Percentiles rank a stretch among this genome's conserved stretches.
These are phyloP conservation scores for Fusarium pseudograminearum DNA, from an alignment of 2,329 filamentous ascomycete species.

Conservation along the genomic window DNA sequence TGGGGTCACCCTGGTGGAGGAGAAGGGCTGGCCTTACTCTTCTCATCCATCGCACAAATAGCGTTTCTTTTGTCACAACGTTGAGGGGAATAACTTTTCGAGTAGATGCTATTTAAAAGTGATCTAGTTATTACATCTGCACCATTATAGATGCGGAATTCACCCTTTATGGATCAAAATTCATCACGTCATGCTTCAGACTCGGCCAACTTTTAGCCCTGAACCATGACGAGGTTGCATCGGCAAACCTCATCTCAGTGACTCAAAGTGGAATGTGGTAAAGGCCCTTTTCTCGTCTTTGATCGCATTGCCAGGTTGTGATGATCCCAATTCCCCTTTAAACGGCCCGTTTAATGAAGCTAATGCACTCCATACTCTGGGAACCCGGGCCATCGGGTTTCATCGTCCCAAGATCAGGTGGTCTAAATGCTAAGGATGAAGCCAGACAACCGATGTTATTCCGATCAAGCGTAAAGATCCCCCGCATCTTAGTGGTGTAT, in stretches of 20 bases:
- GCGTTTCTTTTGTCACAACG: not conserved
- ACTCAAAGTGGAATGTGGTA: slow-evolving; percentile 3
- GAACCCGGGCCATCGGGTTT: slow-evolving; percentile 9
- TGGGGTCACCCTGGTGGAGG: slow-evolving; percentile 23
- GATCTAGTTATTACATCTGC: not conserved
- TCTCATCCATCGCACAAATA: not conserved
- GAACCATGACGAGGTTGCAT: slow-evolving; percentile 8
- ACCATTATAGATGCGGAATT: too few species aligned
- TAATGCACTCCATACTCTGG: slow-evolving; percentile 6
- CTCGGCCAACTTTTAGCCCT: slow-evolving; percentile 3
- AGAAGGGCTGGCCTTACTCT: not conserved
- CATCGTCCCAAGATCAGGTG: not conserved
- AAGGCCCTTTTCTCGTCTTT: not conserved
- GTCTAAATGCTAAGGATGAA: not conserved
- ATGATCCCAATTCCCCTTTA: slow-evolving; percentile 18
- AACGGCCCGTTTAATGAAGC: slow-evolving; percentile 28
- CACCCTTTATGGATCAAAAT: not conserved
- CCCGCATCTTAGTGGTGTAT: slow-evolving; percentile 12
- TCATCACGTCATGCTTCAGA: not conserved
- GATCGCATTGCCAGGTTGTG: slow-evolving; percentile 2
- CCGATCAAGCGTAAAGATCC: slow-evolving; percentile 3
- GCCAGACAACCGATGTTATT: not conserved
- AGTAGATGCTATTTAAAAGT: not conserved
- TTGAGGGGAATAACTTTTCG: not conserved
- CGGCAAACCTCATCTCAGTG: not conserved